Conservation (phyloP, 371 early-diverging fungal species). For the Blakeslea trispora region DNA sequence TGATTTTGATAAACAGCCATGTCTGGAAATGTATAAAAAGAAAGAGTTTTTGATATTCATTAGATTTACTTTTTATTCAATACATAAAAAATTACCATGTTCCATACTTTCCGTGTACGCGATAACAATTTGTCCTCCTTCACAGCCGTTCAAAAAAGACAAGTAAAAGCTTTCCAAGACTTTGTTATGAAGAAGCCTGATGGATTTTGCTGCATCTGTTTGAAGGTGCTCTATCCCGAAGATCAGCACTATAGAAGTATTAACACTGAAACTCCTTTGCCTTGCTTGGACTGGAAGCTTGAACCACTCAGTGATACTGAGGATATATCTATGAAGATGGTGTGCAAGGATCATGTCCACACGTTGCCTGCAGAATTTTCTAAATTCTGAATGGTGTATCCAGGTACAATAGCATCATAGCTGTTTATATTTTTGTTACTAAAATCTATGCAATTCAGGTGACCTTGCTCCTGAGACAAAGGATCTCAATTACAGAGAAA, state of each 20-base stretch:
- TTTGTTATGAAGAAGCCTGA: slow-evolving; percentile 8
- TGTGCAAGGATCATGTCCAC: not conserved
- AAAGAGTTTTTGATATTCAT: not conserved
- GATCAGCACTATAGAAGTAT: slow-evolving; percentile 4
- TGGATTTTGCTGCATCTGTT: slow-evolving; percentile 7
- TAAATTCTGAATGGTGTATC: not conserved
- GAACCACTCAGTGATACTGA: not conserved
- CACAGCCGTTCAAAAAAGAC: slow-evolving; percentile 1
- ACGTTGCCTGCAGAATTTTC: not conserved
- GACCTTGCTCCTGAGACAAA: not conserved
- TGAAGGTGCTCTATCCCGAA: slow-evolving; percentile 7
- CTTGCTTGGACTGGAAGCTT: slow-evolving; percentile 6
- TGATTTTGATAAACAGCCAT: no score
- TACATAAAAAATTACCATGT: not conserved
- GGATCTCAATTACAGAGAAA: slow-evolving; percentile 11
- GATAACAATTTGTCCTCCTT: not conserved
- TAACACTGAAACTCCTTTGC: not conserved
- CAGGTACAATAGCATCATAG: not conserved
- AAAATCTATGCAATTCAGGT: no score
- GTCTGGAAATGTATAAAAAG: no score
- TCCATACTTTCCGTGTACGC: not conserved
- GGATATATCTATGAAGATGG: not conserved
- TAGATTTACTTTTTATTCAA: not conserved
- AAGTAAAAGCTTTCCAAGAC: slow-evolving; percentile 4
- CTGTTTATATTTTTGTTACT: not conserved